Percentiles rank a stretch among this genome's conserved stretches.
These are phyloP conservation scores for Metschnikowia baotianmanensis DNA, from an alignment of 805 yeast genomes.

Conservation along the genomic window DNA sequence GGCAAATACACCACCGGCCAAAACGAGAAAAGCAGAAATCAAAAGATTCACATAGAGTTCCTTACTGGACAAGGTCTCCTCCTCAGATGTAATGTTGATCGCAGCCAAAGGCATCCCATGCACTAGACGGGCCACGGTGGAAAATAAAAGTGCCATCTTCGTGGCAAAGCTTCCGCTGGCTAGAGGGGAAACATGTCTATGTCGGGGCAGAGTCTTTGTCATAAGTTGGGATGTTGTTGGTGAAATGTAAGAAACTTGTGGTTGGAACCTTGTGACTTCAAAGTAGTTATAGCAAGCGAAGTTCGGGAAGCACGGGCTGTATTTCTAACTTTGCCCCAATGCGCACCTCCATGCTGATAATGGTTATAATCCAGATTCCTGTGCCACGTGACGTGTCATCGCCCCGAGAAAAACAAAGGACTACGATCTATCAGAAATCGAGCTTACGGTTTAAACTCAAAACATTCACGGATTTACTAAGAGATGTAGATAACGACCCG, in stretches of 20 bases:
- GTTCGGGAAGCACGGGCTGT: too few relatives aligned
- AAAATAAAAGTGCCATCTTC: constrained; percentile 31
- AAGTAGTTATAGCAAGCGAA: not conserved
- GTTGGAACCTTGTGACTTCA: not conserved
- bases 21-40: constrained; percentile 59
- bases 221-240: constrained; percentile 7
- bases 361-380: not conserved
- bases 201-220: constrained; percentile 26
- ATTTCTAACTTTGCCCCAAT: too few relatives aligned
- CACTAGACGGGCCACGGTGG: constrained; percentile 33
- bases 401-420: too few relatives aligned
- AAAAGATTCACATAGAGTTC: constrained; percentile 48
- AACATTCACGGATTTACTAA: too few relatives aligned
- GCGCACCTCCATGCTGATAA: not conserved
- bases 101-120: constrained; percentile 33
- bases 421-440: too few relatives aligned
- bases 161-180: constrained; percentile 25
- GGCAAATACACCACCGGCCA: constrained; percentile 88
- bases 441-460: too few relatives aligned
- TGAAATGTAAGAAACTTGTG: not conserved
- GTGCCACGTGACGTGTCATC: too few relatives aligned
- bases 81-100: constrained; percentile 13
- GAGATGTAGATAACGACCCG: too few relatives aligned
- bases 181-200: constrained; percentile 28
- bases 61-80: constrained; percentile 29